Conservation (phyloP, 371 early-diverging fungal species). For the Basidiobolus heterosporus region DNA sequence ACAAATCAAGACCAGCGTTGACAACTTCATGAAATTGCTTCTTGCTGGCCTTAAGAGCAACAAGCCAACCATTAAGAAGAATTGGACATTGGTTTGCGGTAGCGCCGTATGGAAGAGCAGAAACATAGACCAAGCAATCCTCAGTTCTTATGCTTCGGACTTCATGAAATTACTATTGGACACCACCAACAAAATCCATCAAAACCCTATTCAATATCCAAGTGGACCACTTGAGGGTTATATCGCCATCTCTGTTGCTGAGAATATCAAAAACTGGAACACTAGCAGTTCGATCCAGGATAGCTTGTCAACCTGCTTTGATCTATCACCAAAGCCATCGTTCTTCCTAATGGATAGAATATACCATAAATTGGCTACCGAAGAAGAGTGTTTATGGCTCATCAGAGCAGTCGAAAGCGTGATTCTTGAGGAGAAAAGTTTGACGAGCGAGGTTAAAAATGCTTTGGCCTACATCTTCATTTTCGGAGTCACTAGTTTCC, state of each 20-base stretch:
- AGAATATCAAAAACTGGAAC: conserved; percentile 2
- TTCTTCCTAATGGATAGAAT: conserved; percentile 68
- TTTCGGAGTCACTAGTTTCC: conserved; percentile 29
- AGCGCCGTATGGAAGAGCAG: not conserved
- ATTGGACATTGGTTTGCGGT: not conserved
- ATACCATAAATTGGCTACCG: conserved; percentile 45
- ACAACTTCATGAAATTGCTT: not conserved
- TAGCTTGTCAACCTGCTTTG: conserved; percentile 4
- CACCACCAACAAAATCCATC: conserved; percentile 39
- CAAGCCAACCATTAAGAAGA: conserved; percentile 1
- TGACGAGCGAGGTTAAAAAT: conserved; percentile 9
- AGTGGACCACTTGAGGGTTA: conserved; percentile 55
- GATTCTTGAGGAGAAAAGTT: conserved; percentile 12
- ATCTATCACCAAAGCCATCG: conserved; percentile 34
- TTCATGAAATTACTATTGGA: conserved; percentile 32
- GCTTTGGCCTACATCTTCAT: conserved; percentile 19
- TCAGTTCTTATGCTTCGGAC: conserved; percentile 10
- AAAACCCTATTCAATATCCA: conserved; percentile 27
- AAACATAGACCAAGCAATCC: conserved; percentile 1
- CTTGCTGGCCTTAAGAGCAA: not conserved
- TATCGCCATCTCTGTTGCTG: conserved; percentile 27
- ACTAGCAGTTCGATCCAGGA: not conserved
- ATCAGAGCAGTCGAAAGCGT: conserved; percentile 36
- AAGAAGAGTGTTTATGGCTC: conserved; percentile 58
- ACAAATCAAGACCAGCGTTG: not conserved